Percentiles rank a stretch among this genome's conserved stretches.
phyloP scores from a whole-genome alignment of 192 early-diverging fungal species.

The Borealophlyctis nickersoniae region DNA sequence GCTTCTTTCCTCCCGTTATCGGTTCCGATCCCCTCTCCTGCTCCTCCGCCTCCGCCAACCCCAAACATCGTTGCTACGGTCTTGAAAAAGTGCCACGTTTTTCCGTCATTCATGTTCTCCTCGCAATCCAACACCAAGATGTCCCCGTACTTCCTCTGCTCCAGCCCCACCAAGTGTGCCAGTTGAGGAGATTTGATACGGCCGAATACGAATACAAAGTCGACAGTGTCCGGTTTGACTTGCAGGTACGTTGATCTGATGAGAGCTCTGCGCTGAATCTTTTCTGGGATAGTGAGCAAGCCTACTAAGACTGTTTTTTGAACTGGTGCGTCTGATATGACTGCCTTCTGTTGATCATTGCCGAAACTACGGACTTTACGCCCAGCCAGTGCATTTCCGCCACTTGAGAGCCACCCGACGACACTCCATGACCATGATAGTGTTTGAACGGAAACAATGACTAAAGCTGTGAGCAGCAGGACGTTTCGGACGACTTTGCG shows the following conservation, averaged over 20 bases:
- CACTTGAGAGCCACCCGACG: too few species aligned
- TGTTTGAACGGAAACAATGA: too few species aligned
- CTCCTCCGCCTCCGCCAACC: background rate
- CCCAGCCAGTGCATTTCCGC: too few species aligned
- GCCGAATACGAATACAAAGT: slow-evolving; percentile 29
- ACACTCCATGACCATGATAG: too few species aligned
- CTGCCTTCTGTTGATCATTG: too few species aligned
- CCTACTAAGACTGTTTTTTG: slow-evolving; percentile 23
- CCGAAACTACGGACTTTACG: too few species aligned
- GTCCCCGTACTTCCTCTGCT: slow-evolving; percentile 14
- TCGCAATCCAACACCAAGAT: slow-evolving; percentile 23
- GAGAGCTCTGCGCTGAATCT: slow-evolving; percentile 26
- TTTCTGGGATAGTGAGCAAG: slow-evolving; percentile 20
- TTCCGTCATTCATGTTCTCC: slow-evolving; percentile 37
- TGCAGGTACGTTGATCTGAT: slow-evolving; percentile 29
- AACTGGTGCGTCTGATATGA: too few species aligned
- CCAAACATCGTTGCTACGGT: slow-evolving; percentile 1
- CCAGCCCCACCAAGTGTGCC: slow-evolving; percentile 2
- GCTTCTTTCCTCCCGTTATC: background rate
- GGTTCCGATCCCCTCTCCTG: too few species aligned
- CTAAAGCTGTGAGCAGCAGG: too few species aligned
- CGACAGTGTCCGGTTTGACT: slow-evolving; percentile 17
- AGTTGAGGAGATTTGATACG: background rate
- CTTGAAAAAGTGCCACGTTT: slow-evolving; percentile 26
- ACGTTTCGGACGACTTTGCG: too few species aligned